Conservation (phyloP, 768 basidiomycete genomes). For the Multifurca ochricompacta region DNA sequence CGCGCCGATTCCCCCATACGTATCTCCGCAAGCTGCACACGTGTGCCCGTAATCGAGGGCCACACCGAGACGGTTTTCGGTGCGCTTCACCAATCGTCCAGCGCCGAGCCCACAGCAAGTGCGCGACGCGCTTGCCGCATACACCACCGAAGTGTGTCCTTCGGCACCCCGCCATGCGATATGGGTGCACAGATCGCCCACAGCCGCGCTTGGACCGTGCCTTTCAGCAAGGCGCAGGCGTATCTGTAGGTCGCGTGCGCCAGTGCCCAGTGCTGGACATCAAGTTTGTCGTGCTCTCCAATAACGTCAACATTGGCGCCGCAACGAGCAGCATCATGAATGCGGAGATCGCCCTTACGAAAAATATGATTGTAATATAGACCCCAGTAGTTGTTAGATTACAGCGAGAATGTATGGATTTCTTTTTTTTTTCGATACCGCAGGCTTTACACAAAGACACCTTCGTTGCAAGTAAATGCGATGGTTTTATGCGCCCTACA, state of each 20-base stretch:
- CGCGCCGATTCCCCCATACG: slow-evolving; percentile 74
- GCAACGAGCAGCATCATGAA: slow-evolving; percentile 97
- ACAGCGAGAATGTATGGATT: background rate
- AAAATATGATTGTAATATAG: slow-evolving; percentile 40
- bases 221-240: slow-evolving; percentile 85
- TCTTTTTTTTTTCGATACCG: no score
- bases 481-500: background rate
- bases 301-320: slow-evolving; percentile 93
- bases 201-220: slow-evolving; percentile 91
- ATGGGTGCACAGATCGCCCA: slow-evolving; percentile 85
- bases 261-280: slow-evolving; percentile 90
- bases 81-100: slow-evolving; percentile 72
- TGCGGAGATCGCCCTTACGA: slow-evolving; percentile 87
- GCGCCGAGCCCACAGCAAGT: slow-evolving; percentile 86
- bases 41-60: slow-evolving; percentile 93
- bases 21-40: slow-evolving; percentile 88
- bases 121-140: slow-evolving; percentile 67
- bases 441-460: no score
- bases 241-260: slow-evolving; percentile 83
- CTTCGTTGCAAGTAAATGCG: no score
- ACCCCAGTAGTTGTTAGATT: slow-evolving; percentile 30
- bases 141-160: slow-evolving; percentile 75
- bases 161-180: slow-evolving; percentile 81
- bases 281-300: slow-evolving; percentile 88
- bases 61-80: slow-evolving; percentile 87